A percentile compares a stretch with the other conserved stretches of the same genome.
Evolutionary conservation across 2,329 filamentous ascomycete genomes (phyloP).

Genomic region (Tolypocladium ovalisporum): DNA sequence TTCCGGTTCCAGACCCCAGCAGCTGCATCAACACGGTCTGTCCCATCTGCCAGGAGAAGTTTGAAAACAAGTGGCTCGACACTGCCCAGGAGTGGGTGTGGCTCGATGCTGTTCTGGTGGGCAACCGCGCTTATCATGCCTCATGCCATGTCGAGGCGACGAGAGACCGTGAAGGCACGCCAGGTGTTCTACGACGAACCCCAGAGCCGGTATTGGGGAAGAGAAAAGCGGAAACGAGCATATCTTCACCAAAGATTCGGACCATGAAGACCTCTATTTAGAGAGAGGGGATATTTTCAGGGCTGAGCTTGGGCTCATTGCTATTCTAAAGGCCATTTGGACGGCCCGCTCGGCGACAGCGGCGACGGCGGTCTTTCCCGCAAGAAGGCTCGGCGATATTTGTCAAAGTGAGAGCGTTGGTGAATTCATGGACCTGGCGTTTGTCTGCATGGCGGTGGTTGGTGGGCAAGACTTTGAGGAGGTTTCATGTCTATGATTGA

Average conservation of each 20-base stretch:
- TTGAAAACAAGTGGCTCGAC: slow-evolving; percentile 84
- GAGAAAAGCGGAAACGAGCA: slow-evolving; percentile 58
- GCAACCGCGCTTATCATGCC: slow-evolving; percentile 74
- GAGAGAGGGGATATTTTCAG: neutral
- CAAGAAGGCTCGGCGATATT: neutral
- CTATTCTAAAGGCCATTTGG: neutral
- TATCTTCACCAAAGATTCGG: slow-evolving; percentile 25
- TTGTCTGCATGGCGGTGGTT: neutral
- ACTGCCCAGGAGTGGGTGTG: slow-evolving; percentile 95
- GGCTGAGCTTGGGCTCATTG: neutral
- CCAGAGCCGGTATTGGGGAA: slow-evolving; percentile 61
- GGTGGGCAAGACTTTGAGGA: neutral
- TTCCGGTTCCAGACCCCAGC: slow-evolving; percentile 73
- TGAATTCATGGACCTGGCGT: neutral
- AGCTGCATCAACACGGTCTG: slow-evolving; percentile 67
- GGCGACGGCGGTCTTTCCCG: neutral
- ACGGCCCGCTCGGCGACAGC: no score
- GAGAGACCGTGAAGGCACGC: slow-evolving; percentile 45
- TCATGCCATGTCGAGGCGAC: slow-evolving; percentile 80
- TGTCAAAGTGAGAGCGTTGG: neutral
- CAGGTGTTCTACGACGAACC: slow-evolving; percentile 33
- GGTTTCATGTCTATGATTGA: neutral
- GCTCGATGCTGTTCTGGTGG: slow-evolving; percentile 75
- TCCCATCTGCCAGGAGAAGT: slow-evolving; percentile 91
- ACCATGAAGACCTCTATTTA: slow-evolving; percentile 23